Evolutionary conservation across 768 basidiomycete genomes (phyloP).

Genomic region (Boletus reticuloceps): DNA sequence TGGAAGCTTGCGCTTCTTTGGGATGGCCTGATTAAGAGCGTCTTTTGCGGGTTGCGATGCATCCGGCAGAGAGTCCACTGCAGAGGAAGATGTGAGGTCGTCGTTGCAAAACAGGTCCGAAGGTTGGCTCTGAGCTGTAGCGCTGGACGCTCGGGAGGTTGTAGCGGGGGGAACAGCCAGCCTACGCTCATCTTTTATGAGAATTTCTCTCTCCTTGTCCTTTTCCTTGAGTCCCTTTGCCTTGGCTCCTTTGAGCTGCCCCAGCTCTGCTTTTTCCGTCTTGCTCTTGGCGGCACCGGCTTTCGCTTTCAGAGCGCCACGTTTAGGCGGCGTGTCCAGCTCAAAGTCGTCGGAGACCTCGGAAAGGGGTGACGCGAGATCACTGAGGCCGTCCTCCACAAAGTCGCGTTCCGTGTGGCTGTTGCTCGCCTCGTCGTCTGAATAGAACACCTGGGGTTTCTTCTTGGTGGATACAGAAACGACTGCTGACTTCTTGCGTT

Average conservation of each 20-base stretch:
- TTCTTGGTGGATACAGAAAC: conserved; percentile 17
- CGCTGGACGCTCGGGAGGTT: conserved; percentile 27
- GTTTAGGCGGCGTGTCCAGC: conserved; percentile 20
- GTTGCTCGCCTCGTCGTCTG: conserved; percentile 31
- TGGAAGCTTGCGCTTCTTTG: conserved; percentile 66
- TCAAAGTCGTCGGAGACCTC: conserved; percentile 28
- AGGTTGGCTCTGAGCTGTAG: conserved; percentile 32
- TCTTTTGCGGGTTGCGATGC: conserved; percentile 20
- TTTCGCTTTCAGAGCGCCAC: conserved; percentile 22
- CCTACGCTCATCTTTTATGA: conserved; percentile 43
- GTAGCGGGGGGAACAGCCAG: conserved; percentile 12
- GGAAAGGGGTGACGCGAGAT: conserved; percentile 20
- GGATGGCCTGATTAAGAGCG: conserved; percentile 21
- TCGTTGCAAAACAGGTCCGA: conserved; percentile 33
- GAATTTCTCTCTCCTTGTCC: conserved; percentile 34
- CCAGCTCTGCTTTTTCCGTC: conserved; percentile 19
- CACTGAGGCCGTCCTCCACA: conserved; percentile 26
- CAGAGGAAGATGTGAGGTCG: conserved; percentile 9
- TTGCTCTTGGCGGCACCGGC: conserved; percentile 23
- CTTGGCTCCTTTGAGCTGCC: conserved; percentile 21
- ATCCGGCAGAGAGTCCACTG: conserved; percentile 10
- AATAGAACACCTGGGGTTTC: conserved; percentile 20
- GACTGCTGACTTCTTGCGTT: conserved; percentile 14
- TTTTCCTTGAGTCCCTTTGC: conserved; percentile 33
- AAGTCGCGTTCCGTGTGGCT: conserved; percentile 24